Conservation (phyloP, 2,329 filamentous ascomycete genomes). For the Lasiodiplodia sp. region DNA sequence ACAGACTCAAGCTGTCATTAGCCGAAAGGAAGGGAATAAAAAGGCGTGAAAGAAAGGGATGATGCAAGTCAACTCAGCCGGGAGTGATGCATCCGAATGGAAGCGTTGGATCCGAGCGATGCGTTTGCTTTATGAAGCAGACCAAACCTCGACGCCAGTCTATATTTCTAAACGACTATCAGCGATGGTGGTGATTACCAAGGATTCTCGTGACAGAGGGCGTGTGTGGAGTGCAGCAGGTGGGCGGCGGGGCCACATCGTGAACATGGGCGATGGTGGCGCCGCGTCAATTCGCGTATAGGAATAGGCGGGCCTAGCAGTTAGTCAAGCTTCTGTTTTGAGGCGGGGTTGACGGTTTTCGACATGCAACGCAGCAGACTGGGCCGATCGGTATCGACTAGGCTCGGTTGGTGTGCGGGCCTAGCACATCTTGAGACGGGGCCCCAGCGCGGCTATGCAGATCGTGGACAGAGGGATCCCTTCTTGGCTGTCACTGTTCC, state of each 20-base stretch:
- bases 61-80: constrained; percentile 25
- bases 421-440: constrained; percentile 22
- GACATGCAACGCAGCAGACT: constrained; percentile 21
- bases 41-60: neutral
- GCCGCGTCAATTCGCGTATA: constrained; percentile 8
- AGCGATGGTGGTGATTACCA: neutral
- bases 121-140: constrained; percentile 25
- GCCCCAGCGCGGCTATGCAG: constrained; percentile 2
- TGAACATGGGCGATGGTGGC: neutral
- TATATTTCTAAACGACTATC: constrained; percentile 9
- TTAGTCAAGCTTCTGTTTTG: constrained; percentile 14
- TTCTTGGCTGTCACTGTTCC: constrained; percentile 25
- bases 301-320: neutral
- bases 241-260: neutral
- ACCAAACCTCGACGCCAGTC: neutral
- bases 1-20: constrained; percentile 24
- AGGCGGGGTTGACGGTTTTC: constrained; percentile 12
- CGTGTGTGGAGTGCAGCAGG: constrained; percentile 22
- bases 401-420: constrained; percentile 13
- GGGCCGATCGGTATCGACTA: constrained; percentile 19
- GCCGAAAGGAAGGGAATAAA: constrained; percentile 12
- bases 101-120: constrained; percentile 2
- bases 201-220: constrained; percentile 18
- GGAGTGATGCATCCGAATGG: constrained; percentile 20
- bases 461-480: neutral